Percentiles rank a stretch among this genome's conserved stretches.
Conservation (phyloP, 2,329 filamentous ascomycete species). For the Blastomyces percursus region DNA sequence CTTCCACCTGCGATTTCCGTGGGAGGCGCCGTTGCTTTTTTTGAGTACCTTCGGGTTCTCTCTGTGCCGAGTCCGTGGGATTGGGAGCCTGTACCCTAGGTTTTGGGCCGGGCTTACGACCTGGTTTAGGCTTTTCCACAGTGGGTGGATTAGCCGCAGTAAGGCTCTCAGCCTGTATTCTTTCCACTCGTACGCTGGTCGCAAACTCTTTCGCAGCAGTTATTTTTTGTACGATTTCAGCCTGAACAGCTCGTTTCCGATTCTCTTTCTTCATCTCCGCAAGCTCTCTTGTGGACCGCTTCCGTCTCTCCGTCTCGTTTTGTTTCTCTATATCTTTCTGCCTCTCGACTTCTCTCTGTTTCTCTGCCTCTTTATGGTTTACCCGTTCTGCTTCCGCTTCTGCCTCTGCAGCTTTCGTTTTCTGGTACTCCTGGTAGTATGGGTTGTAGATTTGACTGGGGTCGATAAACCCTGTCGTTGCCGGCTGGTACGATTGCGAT, state of each 20-base stretch:
- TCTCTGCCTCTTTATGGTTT: constrained; percentile 14
- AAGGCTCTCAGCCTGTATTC: neutral
- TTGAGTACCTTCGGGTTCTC: neutral
- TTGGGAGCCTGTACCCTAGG: neutral
- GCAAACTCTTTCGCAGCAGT: neutral
- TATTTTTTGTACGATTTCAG: constrained; percentile 10
- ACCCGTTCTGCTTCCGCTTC: constrained; percentile 23
- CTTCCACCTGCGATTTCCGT: neutral
- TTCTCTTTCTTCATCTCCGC: constrained; percentile 12
- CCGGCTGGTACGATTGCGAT: constrained; percentile 6
- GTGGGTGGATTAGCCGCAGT: constrained; percentile 4
- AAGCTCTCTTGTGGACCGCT: constrained; percentile 12
- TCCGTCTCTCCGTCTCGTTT: constrained; percentile 13
- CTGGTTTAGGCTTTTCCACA: neutral
- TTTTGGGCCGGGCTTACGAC: constrained; percentile 6
- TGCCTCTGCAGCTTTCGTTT: constrained; percentile 26
- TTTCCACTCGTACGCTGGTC: neutral
- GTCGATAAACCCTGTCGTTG: constrained; percentile 38
- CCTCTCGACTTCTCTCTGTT: constrained; percentile 12
- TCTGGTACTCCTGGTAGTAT: constrained; percentile 39
- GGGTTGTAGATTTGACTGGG: constrained; percentile 46
- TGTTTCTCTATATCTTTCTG: constrained; percentile 10
- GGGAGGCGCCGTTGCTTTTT: neutral
- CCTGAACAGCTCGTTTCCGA: constrained; percentile 13
- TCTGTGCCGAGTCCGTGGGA: neutral